Percentiles rank a stretch among this genome's conserved stretches.
Conservation (phyloP, 116 monocot genomes). For the Trichopus zeylanicus region DNA sequence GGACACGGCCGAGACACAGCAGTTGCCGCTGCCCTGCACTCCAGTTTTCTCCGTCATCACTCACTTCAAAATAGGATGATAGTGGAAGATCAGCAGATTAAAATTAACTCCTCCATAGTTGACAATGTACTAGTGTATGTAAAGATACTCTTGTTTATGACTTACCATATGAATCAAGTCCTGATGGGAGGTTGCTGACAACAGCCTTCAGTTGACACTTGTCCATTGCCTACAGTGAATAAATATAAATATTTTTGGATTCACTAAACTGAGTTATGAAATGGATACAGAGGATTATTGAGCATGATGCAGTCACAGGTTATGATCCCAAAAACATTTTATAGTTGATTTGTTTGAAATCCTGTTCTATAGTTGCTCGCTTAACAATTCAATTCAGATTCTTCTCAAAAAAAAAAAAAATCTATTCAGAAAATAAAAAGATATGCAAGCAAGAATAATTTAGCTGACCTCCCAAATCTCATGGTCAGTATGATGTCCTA, state of each 20-base stretch:
- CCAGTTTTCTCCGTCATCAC: conserved; percentile 41
- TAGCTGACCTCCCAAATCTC: conserved; percentile 9
- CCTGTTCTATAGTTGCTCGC: too few relatives aligned
- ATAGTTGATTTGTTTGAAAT: too few relatives aligned
- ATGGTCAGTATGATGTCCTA: conserved; percentile 27
- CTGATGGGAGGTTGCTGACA: not conserved
- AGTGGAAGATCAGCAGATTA: not conserved
- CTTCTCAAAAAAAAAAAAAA: too few relatives aligned
- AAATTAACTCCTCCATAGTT: not conserved
- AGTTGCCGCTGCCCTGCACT: conserved; percentile 48
- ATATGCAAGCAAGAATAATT: not conserved
- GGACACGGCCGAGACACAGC: conserved; percentile 25
- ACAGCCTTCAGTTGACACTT: conserved; percentile 79
- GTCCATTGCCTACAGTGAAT: conserved; percentile 45
- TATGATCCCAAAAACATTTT: too few relatives aligned
- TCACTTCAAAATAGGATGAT: not conserved
- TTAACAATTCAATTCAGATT: too few relatives aligned
- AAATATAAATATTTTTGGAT: too few relatives aligned
- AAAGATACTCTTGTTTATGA: not conserved
- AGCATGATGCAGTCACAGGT: too few relatives aligned
- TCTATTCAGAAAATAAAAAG: too few relatives aligned
- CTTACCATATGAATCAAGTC: conserved; percentile 67
- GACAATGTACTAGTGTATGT: not conserved
- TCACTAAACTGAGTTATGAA: too few relatives aligned
- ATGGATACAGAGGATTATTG: not conserved